These are phyloP conservation scores for Penicillium paradoxum DNA, from an alignment of 495 filamentous ascomycete genomes.

Conservation along the genomic window DNA sequence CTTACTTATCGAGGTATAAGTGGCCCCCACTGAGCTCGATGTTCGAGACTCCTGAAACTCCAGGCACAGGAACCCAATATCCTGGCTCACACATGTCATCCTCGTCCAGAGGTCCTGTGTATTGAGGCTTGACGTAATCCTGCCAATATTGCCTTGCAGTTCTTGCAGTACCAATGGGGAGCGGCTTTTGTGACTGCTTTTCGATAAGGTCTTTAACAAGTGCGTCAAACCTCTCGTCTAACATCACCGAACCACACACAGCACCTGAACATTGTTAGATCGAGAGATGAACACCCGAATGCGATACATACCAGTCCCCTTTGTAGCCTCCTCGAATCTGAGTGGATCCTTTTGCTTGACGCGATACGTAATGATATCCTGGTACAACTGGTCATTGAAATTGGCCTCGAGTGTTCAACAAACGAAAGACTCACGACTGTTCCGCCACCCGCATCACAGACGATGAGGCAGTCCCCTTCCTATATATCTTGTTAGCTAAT, in stretches of 20 bases:
- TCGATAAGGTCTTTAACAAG: slow-evolving; percentile 35
- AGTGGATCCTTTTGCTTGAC: slow-evolving; percentile 11
- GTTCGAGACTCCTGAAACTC: slow-evolving; percentile 9
- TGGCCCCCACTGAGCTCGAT: slow-evolving; percentile 13
- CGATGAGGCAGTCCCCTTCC: slow-evolving; percentile 44
- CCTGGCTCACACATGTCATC: slow-evolving; percentile 7
- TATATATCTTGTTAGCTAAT: slow-evolving; percentile 9
- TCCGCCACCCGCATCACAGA: slow-evolving; percentile 57
- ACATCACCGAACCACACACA: slow-evolving; percentile 52
- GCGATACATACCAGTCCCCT: slow-evolving; percentile 21
- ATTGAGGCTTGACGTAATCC: slow-evolving; percentile 20
- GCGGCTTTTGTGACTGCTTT: background rate
- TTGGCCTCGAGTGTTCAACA: background rate
- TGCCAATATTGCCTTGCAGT: slow-evolving; percentile 19
- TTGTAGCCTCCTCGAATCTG: slow-evolving; percentile 12
- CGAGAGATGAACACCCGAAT: background rate
- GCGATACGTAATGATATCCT: slow-evolving; percentile 45
- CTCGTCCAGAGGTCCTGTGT: slow-evolving; percentile 1
- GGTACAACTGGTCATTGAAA: slow-evolving; percentile 1
- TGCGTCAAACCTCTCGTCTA: slow-evolving; percentile 47
- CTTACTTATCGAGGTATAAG: slow-evolving; percentile 19
- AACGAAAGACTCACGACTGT: slow-evolving; percentile 44
- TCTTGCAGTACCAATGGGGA: slow-evolving; percentile 2
- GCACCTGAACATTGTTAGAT: slow-evolving; percentile 27
- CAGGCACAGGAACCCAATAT: slow-evolving; percentile 17